These are phyloP conservation scores for Scleromitrula shiraiana DNA, from an alignment of 2,329 filamentous ascomycete genomes.

Conservation along the genomic window DNA sequence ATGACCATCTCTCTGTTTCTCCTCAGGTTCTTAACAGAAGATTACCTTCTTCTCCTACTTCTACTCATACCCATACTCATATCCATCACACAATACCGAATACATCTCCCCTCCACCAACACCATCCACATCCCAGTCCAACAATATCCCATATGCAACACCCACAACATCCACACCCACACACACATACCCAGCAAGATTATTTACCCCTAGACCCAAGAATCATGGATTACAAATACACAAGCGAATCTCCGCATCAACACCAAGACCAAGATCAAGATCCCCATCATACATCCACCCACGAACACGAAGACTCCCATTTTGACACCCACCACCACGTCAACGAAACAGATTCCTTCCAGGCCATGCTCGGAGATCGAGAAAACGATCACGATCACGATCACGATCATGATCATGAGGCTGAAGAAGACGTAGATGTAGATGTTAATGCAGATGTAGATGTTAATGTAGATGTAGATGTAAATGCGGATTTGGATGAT, in stretches of 20 bases:
- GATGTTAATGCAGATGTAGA: not conserved
- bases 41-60: conserved; percentile 16
- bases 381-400: too few species aligned
- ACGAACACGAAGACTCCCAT: too few species aligned
- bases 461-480: conserved; percentile 9
- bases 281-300: conserved; percentile 12
- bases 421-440: too few species aligned
- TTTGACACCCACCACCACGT: too few species aligned
- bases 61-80: conserved; percentile 1
- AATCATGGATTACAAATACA: conserved; percentile 42
- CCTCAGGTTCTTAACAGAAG: conserved; percentile 27
- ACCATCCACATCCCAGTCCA: conserved; percentile 7
- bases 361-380: conserved; percentile 20
- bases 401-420: too few species aligned
- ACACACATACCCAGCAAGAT: conserved; percentile 10
- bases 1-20: conserved; percentile 22
- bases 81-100: not conserved
- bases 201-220: conserved; percentile 50
- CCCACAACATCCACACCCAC: conserved; percentile 1
- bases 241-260: not conserved
- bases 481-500: conserved; percentile 22
- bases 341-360: conserved; percentile 18
- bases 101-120: not conserved
- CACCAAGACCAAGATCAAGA: conserved; percentile 9
- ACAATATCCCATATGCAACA: conserved; percentile 9